Percentiles rank a stretch among this genome's conserved stretches.
Evolutionary conservation across 495 filamentous ascomycete genomes (phyloP).

Genomic region (Rhypophila decipiens): DNA sequence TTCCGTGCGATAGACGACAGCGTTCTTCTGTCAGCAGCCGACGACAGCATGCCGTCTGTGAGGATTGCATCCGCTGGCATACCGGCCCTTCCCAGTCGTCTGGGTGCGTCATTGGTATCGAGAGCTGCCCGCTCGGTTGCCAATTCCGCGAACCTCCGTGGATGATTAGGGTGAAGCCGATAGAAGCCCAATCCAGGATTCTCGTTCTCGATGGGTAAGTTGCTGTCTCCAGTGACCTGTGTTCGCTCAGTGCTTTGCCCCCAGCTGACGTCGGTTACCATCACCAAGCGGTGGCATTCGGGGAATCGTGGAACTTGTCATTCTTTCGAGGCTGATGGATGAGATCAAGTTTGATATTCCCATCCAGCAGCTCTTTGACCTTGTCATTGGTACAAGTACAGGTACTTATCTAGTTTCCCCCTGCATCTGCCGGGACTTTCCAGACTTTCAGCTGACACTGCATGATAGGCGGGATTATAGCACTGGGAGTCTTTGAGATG

Average conservation of each 20-base stretch:
- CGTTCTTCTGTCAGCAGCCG: too few relatives aligned
- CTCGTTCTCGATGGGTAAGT: conserved; percentile 40
- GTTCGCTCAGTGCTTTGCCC: not conserved
- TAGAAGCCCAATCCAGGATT: conserved; percentile 25
- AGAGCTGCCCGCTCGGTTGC: conserved; percentile 9
- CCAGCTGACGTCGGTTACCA: too few relatives aligned
- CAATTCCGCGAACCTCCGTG: conserved; percentile 1
- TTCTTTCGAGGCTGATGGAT: conserved; percentile 28
- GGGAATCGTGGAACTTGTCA: conserved; percentile 36
- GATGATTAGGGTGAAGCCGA: conserved; percentile 27
- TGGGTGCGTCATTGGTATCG: not conserved
- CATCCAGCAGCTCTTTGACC: conserved; percentile 38
- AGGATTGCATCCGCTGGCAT: conserved; percentile 21
- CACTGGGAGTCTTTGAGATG: conserved; percentile 34
- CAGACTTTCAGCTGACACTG: not conserved
- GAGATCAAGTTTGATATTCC: conserved; percentile 18
- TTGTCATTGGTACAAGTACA: conserved; percentile 42
- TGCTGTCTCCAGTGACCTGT: conserved; percentile 4
- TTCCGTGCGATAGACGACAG: too few relatives aligned
- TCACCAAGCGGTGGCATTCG: conserved; percentile 43
- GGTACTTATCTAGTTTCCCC: not conserved
- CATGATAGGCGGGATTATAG: conserved; percentile 43
- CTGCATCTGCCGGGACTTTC: conserved; percentile 15
- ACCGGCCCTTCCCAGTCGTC: conserved; percentile 1
- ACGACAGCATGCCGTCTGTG: conserved; percentile 30